Evolutionary conservation across 805 yeast genomes (phyloP).

Genomic region (Wickerhamomyces silvicola): DNA sequence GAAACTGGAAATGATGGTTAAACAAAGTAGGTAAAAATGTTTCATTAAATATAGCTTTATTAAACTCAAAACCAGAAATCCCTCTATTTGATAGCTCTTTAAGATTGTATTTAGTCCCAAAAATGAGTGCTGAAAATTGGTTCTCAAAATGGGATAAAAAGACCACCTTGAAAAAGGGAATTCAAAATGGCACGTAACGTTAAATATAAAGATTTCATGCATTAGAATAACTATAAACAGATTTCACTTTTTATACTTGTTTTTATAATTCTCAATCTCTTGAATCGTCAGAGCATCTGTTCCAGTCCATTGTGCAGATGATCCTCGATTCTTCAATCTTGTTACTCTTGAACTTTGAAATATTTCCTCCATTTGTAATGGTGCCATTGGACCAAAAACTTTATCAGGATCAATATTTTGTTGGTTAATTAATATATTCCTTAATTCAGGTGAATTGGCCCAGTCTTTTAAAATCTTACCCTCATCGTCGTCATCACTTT

Average conservation of each 20-base stretch:
- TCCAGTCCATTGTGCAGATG: constrained; percentile 41
- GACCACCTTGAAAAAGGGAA: constrained; percentile 46
- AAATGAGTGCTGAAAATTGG: constrained; percentile 60
- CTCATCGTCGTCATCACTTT: constrained; percentile 49
- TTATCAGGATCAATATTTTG: constrained; percentile 57
- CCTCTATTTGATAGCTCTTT: constrained; percentile 74
- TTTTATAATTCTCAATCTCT: constrained; percentile 42
- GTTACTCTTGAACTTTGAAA: constrained; percentile 46
- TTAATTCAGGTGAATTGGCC: constrained; percentile 57
- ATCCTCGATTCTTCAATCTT: constrained; percentile 47
- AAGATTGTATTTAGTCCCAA: constrained; percentile 75
- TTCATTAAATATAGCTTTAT: constrained; percentile 56
- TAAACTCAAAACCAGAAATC: constrained; percentile 53
- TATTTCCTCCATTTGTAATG: constrained; percentile 61
- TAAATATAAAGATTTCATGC: background rate
- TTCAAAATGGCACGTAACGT: background rate
- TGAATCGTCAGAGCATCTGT: constrained; percentile 38
- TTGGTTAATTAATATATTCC: constrained; percentile 35
- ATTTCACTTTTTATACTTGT: constrained; percentile 17
- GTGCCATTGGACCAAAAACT: constrained; percentile 72
- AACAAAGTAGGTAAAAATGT: constrained; percentile 79
- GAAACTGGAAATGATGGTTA: constrained; percentile 78
- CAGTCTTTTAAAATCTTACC: constrained; percentile 46
- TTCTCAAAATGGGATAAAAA: constrained; percentile 57
- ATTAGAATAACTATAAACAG: background rate